Conservation (phyloP, 2,329 filamentous ascomycete species). For the Fusarium foetens region DNA sequence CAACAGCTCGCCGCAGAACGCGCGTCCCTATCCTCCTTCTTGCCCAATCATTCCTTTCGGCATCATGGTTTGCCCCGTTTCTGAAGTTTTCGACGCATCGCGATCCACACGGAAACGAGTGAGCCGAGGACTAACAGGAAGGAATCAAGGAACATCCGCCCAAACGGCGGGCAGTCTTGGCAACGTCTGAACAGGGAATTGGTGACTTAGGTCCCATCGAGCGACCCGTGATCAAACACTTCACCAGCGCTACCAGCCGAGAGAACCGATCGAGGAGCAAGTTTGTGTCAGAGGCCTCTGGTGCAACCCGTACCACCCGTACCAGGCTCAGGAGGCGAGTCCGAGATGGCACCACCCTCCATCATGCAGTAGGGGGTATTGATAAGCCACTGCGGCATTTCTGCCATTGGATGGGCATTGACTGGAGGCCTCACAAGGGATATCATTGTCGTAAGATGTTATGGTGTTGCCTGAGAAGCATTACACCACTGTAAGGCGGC, state of each 20-base stretch:
- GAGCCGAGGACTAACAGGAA: background rate
- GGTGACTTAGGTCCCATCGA: background rate
- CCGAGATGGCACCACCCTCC: background rate
- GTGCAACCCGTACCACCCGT: background rate
- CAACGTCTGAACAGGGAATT: constrained; percentile 12
- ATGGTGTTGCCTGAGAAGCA: constrained; percentile 1
- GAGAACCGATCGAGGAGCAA: constrained; percentile 8
- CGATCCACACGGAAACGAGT: background rate
- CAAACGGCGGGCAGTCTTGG: background rate
- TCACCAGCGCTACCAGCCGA: no score
- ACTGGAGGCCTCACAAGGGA: constrained; percentile 2
- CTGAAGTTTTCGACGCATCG: background rate
- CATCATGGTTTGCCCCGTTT: background rate
- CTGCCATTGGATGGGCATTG: constrained; percentile 2
- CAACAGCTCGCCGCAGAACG: background rate
- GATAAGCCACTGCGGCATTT: constrained; percentile 12
- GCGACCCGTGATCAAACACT: no score
- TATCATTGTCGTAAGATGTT: background rate
- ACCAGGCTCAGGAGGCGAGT: constrained; percentile 3
- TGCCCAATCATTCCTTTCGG: background rate
- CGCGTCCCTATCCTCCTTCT: background rate
- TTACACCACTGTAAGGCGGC: background rate
- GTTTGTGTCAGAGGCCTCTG: background rate
- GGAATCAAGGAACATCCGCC: background rate
- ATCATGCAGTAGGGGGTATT: background rate